Base-by-base conservation (phyloP, 768 basidiomycete species). In the Boletus coccyginus region DNA sequence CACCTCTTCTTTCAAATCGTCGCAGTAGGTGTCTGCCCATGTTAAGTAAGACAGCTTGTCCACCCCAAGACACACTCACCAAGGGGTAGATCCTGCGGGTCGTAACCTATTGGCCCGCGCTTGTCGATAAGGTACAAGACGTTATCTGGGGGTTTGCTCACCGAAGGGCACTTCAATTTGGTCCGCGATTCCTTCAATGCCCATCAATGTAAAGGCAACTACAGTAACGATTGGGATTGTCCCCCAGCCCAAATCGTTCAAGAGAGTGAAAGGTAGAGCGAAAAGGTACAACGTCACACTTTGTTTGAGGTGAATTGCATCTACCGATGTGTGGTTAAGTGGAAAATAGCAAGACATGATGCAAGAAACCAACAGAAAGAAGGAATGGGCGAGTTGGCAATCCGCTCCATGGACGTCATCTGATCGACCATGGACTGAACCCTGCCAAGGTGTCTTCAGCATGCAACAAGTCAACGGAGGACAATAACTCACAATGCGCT, bases 151-250 rank as follows among this genome's bases (percentile, higher is more conserved):
- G 19, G 19, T 41, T 17, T 24, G 70, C 78, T 46, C 58, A 87
- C 93, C 94, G 62, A 97, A 97, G 0, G 95, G 95, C 86, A 90
- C 90, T 71, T 97, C 94, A 62, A 96, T 93, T 71, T 93, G 87
- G 57, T 95, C 88, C 0, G 95, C 94, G 61, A 97, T 98, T 6
- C 93, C 94, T 77, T 97, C 94, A 50, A 98, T 91, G 17, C 94
- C 93, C 83, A 94, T 94, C 50, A 97, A 81, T 1, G 90, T 94
- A 75, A 95, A 94, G 9, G 92, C 86, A 31, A 94, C 87, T 14
- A 90, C 83, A 21, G 92, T 93, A 19, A 92, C 85, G 27, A 94
- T 78, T n/a, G 90, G 90, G 11, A 96, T 78, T 67, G 89, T 90
- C 46, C 78, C 81, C 89, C 91, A 94, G 35, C 87, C 87, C 62